These are phyloP conservation scores for Aspergillus calidoustus DNA, from an alignment of 2,329 filamentous ascomycete species.

Conservation along the genomic window DNA sequence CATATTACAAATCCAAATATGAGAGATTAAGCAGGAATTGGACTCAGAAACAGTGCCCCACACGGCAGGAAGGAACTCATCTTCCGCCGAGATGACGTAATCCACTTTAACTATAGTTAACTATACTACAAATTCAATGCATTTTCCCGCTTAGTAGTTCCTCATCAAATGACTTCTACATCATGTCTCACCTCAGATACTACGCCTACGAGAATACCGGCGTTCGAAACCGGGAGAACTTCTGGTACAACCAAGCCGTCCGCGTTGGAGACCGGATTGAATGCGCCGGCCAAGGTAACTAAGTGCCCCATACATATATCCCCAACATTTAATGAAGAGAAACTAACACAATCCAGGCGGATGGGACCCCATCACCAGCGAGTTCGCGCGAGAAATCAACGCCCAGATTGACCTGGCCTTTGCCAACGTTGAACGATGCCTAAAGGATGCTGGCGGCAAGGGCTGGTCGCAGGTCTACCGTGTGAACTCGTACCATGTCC, in stretches of 20 bases:
- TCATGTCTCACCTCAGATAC: slow-evolving; percentile 46
- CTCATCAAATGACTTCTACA: background rate
- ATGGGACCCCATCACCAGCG: slow-evolving; percentile 35
- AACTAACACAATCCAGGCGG: slow-evolving; percentile 34
- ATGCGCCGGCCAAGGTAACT: slow-evolving; percentile 36
- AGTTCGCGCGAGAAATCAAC: slow-evolving; percentile 43
- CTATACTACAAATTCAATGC: background rate
- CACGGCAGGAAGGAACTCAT: background rate
- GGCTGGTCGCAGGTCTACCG: slow-evolving; percentile 54
- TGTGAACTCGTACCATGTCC: slow-evolving; percentile 53
- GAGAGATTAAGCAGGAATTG: background rate
- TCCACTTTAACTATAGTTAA: background rate
- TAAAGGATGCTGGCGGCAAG: slow-evolving; percentile 59
- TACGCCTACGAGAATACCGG: slow-evolving; percentile 47
- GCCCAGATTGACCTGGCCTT: slow-evolving; percentile 60
- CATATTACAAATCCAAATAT: background rate
- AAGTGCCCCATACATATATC: background rate
- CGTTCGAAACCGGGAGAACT: slow-evolving; percentile 37
- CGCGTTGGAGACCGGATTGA: slow-evolving; percentile 55
- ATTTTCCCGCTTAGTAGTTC: background rate
- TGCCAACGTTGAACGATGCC: slow-evolving; percentile 57
- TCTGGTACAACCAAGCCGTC: slow-evolving; percentile 54
- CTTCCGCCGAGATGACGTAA: background rate
- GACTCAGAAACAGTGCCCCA: background rate
- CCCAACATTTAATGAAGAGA: background rate